A percentile compares a stretch with the other conserved stretches of the same genome.
Conservation (phyloP, 108 stramenopile genomes). For the Nannochloropsis salina region DNA sequence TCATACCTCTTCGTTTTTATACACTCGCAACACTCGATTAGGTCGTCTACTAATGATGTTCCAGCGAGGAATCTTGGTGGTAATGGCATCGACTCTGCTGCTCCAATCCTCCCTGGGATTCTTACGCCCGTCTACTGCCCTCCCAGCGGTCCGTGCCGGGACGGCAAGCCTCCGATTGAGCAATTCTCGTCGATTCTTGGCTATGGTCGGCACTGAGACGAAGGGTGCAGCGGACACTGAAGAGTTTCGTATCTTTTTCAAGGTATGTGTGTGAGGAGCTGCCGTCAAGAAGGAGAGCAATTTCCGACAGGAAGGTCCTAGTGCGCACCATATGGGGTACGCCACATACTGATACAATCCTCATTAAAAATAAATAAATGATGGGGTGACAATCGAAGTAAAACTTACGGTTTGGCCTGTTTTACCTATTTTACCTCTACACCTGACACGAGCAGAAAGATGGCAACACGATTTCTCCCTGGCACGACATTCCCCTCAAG, state of each 20-base stretch:
- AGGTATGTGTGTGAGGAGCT: background rate
- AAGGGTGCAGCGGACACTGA: background rate
- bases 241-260: constrained; percentile 15
- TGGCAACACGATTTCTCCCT: constrained; percentile 58
- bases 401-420: no score
- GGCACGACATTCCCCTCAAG: constrained; percentile 64
- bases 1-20: no score
- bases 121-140: background rate
- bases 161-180: background rate
- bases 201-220: constrained; percentile 16
- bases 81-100: constrained; percentile 8
- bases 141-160: background rate
- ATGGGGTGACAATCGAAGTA: no score
- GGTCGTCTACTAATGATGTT: background rate
- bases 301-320: no score
- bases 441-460: constrained; percentile 25
- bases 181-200: background rate
- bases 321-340: no score
- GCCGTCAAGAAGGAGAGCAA: no score
- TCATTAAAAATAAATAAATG: no score
- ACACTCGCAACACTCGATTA: no score
- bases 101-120: background rate
- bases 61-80: background rate
- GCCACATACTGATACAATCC: no score
- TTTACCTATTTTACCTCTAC: no score